Conservation (phyloP, 768 basidiomycete species). For the Psilocybe sp. region DNA sequence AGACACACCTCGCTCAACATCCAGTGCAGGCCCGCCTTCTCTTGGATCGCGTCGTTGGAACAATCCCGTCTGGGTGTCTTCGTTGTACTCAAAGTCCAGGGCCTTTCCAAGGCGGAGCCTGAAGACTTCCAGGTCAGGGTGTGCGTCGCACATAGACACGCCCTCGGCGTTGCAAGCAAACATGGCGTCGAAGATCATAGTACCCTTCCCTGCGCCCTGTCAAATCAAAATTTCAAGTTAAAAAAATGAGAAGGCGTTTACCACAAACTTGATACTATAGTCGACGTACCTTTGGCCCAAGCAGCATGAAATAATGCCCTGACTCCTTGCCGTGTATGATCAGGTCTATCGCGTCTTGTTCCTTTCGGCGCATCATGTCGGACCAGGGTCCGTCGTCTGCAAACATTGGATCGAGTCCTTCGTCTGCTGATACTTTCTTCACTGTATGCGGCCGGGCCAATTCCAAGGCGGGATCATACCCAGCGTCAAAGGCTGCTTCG, state of each 20-base stretch:
- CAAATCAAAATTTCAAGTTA: constrained; percentile 5
- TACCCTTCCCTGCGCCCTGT: constrained; percentile 79
- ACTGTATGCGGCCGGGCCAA: constrained; percentile 51
- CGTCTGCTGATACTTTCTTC: constrained; percentile 25
- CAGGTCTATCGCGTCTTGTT: constrained; percentile 73
- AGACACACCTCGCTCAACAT: constrained; percentile 70
- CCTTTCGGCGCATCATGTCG: constrained; percentile 64
- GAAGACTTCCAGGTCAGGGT: constrained; percentile 87
- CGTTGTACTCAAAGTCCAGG: constrained; percentile 82
- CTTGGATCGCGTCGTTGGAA: constrained; percentile 83
- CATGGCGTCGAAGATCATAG: constrained; percentile 85
- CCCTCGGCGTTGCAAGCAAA: constrained; percentile 63
- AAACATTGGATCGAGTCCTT: constrained; percentile 19
- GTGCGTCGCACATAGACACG: constrained; percentile 77
- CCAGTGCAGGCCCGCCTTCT: constrained; percentile 79
- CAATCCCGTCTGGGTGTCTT: constrained; percentile 76
- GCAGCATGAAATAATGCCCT: constrained; percentile 73
- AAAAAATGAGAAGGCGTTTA: not conserved
- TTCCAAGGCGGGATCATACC: constrained; percentile 83
- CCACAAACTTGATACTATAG: not conserved
- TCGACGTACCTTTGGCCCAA: constrained; percentile 67
- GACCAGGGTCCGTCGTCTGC: constrained; percentile 45
- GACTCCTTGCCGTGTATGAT: constrained; percentile 73
- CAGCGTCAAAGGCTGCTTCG: constrained; percentile 70
- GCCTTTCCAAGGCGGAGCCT: constrained; percentile 82